A percentile compares a stretch with the other conserved stretches of the same genome.
Evolutionary conservation across 306 rosid genomes (phyloP).

Genomic region (Prunus davidiana): DNA sequence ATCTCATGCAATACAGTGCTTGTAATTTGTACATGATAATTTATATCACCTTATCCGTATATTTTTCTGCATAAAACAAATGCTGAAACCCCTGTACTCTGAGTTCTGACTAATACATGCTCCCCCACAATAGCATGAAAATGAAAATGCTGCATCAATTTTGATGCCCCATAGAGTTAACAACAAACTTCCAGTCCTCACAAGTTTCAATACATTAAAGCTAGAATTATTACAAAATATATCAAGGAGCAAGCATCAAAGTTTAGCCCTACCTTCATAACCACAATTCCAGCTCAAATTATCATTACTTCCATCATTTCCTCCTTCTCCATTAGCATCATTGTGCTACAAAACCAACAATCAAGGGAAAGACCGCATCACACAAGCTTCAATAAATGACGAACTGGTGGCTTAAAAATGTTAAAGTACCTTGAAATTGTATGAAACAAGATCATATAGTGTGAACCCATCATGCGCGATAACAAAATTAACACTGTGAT

Average conservation of each 20-base stretch:
- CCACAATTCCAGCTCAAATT: conserved; percentile 98
- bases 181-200: neutral
- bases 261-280: conserved; percentile 64
- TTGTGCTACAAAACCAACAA: conserved; percentile 76
- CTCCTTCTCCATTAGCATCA: conserved; percentile 93
- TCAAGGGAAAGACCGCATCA: conserved; percentile 16
- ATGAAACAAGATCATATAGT: conserved; percentile 83
- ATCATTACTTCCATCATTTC: conserved; percentile 84
- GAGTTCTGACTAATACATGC: neutral
- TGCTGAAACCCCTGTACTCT: neutral
- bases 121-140: neutral
- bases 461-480: conserved; percentile 93
- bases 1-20: neutral
- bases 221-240: neutral
- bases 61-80: neutral
- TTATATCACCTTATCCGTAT: neutral
- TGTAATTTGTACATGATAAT: neutral
- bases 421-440: conserved; percentile 76
- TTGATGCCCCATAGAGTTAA: neutral
- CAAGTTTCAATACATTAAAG: neutral
- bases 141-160: neutral
- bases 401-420: conserved; percentile 10
- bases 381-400: conserved; percentile 1
- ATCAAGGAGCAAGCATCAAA: conserved; percentile 8
- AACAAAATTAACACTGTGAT: conserved; percentile 75